These are phyloP conservation scores for Carpinus fangiana DNA, from an alignment of 306 rosid genomes.

Conservation along the genomic window DNA sequence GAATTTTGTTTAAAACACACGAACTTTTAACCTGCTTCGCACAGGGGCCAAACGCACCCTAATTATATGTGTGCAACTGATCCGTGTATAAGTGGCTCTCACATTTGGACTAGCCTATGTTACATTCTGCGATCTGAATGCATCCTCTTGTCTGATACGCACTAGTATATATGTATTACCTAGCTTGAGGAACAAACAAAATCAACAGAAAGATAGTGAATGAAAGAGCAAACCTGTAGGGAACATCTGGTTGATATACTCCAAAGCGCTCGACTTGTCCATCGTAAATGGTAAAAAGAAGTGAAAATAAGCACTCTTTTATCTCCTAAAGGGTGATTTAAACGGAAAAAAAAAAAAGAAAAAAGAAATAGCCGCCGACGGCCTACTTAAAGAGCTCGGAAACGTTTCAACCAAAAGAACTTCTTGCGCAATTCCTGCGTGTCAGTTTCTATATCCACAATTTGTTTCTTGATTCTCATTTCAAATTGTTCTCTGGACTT, in stretches of 20 bases:
- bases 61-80: neutral
- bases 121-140: neutral
- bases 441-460: too few relatives aligned
- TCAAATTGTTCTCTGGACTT: too few relatives aligned
- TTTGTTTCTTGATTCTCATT: too few relatives aligned
- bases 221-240: conserved; percentile 69
- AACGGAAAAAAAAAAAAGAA: neutral
- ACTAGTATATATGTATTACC: neutral
- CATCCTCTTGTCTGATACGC: neutral
- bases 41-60: neutral
- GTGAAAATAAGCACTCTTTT: neutral
- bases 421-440: too few relatives aligned
- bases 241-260: conserved; percentile 96
- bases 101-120: neutral
- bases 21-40: too few relatives aligned
- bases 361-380: too few relatives aligned
- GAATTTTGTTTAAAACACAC: too few relatives aligned
- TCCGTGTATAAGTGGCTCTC: neutral
- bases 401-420: too few relatives aligned
- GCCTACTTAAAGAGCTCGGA: too few relatives aligned
- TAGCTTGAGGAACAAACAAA: neutral
- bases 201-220: neutral
- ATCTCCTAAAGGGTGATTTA: too few relatives aligned
- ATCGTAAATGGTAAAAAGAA: conserved; percentile 34
- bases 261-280: conserved; percentile 97